phyloP scores from a whole-genome alignment of 257 asterid genomes.

The Penstemon eatonii region DNA sequence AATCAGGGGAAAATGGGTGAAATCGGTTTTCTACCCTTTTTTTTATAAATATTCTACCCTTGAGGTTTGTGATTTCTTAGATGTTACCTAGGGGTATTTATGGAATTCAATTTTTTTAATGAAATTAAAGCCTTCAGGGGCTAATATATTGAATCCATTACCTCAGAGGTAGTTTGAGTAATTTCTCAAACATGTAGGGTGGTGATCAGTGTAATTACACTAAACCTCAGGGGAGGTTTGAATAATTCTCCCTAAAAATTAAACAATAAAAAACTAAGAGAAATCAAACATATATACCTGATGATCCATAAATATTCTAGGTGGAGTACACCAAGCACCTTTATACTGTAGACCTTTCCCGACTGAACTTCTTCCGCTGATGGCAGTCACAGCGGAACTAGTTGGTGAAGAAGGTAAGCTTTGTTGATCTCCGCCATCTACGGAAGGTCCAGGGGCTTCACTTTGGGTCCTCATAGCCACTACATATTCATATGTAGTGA shows the following conservation, averaged over 20 bases:
- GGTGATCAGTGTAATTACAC: too few relatives aligned
- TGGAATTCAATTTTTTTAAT: too few relatives aligned
- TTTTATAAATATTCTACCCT: too few relatives aligned
- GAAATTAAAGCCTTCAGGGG: too few relatives aligned
- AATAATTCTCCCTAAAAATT: too few relatives aligned
- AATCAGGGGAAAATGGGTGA: too few relatives aligned
- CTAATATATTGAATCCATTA: neutral
- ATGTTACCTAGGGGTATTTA: too few relatives aligned
- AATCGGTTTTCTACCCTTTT: too few relatives aligned
- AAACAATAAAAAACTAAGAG: too few relatives aligned
- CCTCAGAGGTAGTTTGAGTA: neutral
- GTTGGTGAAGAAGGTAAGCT: constrained; percentile 93
- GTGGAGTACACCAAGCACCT: constrained; percentile 99
- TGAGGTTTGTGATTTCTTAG: too few relatives aligned
- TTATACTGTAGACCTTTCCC: constrained; percentile 87
- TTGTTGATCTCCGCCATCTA: constrained; percentile 81
- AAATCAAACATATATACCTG: constrained; percentile 48
- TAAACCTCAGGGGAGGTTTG: too few relatives aligned
- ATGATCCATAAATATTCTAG: constrained; percentile 92
- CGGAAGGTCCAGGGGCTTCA: constrained; percentile 87
- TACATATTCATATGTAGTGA: constrained; percentile 89
- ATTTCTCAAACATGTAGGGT: neutral
- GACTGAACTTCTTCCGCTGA: constrained; percentile 91
- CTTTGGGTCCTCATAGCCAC: constrained; percentile 95
- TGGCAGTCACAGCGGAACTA: constrained; percentile 91